These are phyloP conservation scores for Calocybe gambosa DNA, from an alignment of 1,284 basidiomycete species.

Conservation along the genomic window DNA sequence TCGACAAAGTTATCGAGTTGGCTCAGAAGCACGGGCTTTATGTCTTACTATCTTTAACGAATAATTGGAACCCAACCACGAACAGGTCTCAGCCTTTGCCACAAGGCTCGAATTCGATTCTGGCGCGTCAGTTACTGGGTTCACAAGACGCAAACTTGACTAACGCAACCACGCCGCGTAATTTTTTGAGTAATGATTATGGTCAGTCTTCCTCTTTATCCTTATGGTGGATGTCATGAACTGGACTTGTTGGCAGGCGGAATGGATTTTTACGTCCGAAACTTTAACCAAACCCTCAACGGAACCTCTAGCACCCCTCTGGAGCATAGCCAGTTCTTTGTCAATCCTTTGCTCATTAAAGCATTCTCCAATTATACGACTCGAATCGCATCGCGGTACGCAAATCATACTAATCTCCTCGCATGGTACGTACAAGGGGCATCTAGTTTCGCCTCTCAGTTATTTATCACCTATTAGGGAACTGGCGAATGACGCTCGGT, in stretches of 20 bases:
- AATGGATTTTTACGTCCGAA: slow-evolving; percentile 59
- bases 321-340: slow-evolving; percentile 55
- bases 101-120: slow-evolving; percentile 4
- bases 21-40: slow-evolving; percentile 58
- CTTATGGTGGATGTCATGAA: background rate
- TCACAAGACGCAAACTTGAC: slow-evolving; percentile 29
- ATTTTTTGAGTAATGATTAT: slow-evolving; percentile 54
- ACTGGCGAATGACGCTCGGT: slow-evolving; percentile 61
- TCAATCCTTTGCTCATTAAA: slow-evolving; percentile 39
- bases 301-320: too few relatives aligned
- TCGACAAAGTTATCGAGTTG: slow-evolving; percentile 57
- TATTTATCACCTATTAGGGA: slow-evolving; percentile 33
- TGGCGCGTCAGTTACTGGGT: slow-evolving; percentile 11
- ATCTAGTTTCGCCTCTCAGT: background rate
- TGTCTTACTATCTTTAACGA: slow-evolving; percentile 58
- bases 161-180: slow-evolving; percentile 30
- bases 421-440: slow-evolving; percentile 34
- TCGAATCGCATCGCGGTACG: slow-evolving; percentile 49
- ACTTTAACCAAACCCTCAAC: slow-evolving; percentile 36
- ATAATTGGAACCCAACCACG: slow-evolving; percentile 56
- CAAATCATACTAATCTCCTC: slow-evolving; percentile 43
- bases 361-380: slow-evolving; percentile 53
- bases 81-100: slow-evolving; percentile 11
- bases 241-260: slow-evolving; percentile 35
- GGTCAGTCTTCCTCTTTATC: slow-evolving; percentile 27